These are phyloP conservation scores for Diaporthe destruens DNA, from an alignment of 2,329 filamentous ascomycete species.

Conservation along the genomic window DNA sequence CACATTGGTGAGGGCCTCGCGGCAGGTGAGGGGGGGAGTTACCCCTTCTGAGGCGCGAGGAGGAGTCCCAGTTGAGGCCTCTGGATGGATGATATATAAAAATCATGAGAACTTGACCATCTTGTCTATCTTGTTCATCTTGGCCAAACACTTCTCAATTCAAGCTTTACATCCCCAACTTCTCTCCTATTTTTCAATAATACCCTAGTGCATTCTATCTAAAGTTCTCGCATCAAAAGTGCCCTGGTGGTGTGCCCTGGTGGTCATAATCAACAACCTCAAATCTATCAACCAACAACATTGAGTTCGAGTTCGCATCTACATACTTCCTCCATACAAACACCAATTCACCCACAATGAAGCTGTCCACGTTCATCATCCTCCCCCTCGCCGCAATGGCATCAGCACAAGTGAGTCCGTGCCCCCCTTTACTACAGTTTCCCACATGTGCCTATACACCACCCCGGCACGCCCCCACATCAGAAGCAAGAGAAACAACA, in stretches of 20 bases:
- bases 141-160: not conserved
- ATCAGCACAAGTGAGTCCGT: slow-evolving; percentile 24
- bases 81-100: slow-evolving; percentile 5
- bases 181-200: slow-evolving; percentile 5
- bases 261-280: not conserved
- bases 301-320: not conserved
- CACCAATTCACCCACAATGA: slow-evolving; percentile 11
- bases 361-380: slow-evolving; percentile 16
- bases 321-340: not conserved
- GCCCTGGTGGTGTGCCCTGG: too few species aligned
- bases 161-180: not conserved
- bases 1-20: slow-evolving; percentile 17
- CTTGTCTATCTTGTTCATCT: not conserved
- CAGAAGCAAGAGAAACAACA: not conserved
- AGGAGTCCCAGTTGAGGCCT: not conserved
- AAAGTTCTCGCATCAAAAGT: too few species aligned
- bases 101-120: not conserved
- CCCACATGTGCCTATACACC: too few species aligned
- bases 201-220: slow-evolving; percentile 15
- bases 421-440: not conserved
- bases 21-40: slow-evolving; percentile 4
- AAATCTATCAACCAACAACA: not conserved
- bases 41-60: not conserved
- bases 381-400: slow-evolving; percentile 12
- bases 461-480: not conserved